Evolutionary conservation across 2,329 filamentous ascomycete genomes (phyloP).

Genomic region (Pyricularia sp.): DNA sequence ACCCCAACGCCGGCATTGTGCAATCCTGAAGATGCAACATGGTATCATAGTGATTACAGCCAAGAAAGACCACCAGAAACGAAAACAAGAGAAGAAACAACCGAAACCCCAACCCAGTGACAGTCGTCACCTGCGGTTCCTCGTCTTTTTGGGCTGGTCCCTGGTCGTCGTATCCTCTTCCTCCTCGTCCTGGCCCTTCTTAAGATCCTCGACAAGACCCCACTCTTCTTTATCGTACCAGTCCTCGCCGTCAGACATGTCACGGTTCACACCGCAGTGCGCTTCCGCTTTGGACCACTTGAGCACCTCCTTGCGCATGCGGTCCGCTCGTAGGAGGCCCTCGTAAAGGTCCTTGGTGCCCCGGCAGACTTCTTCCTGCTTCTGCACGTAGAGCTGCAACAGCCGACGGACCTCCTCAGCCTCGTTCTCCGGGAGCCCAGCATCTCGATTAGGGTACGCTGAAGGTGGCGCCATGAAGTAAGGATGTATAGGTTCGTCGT

Average conservation of each 20-base stretch:
- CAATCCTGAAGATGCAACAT: not conserved
- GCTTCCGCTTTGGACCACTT: constrained; percentile 69
- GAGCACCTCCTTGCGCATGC: constrained; percentile 57
- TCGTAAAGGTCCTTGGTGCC: constrained; percentile 54
- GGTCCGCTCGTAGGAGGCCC: constrained; percentile 59
- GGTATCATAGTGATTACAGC: constrained; percentile 3
- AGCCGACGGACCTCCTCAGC: constrained; percentile 67
- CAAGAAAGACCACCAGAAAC: not conserved
- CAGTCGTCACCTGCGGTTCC: constrained; percentile 32
- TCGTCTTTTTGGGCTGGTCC: constrained; percentile 43
- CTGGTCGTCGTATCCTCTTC: constrained; percentile 54
- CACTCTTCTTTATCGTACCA: constrained; percentile 80
- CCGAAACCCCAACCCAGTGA: not conserved
- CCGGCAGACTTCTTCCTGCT: constrained; percentile 72
- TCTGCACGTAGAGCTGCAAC: constrained; percentile 66
- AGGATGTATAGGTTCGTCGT: constrained; percentile 53
- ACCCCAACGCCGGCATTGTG: not conserved
- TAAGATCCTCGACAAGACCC: constrained; percentile 58
- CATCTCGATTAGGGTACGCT: constrained; percentile 52
- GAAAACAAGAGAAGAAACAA: not conserved
- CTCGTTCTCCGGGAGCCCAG: constrained; percentile 58
- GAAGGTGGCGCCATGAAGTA: constrained; percentile 55
- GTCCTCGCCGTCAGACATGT: constrained; percentile 80
- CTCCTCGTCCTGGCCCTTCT: constrained; percentile 72
- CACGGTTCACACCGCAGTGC: constrained; percentile 50